Base-by-base conservation (phyloP, 129 eudicot species). In the Flaveria linearis region DNA sequence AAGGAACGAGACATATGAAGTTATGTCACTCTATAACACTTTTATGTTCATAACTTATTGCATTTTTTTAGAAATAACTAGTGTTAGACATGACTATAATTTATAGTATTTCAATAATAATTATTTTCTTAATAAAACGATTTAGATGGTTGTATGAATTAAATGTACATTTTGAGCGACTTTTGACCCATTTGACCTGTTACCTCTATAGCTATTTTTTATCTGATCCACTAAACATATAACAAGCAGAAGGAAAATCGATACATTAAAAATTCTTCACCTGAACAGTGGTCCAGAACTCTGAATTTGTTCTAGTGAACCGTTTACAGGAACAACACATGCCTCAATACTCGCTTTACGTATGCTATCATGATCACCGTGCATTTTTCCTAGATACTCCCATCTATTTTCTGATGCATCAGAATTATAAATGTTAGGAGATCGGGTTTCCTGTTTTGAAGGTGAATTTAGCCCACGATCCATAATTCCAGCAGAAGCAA, bases 241-340 rank as follows among this genome's bases (percentile, higher is more conserved):
- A 63, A 23, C 73, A 53, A 18, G 25, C 30, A 62, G 33, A 55
- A 39, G 11, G 25, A 33, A 61, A 60, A 25, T 25, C 0, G 39
- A 52, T 26, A 28, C 23, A 50, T 67, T 7, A 69, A 61, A 9
- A 64, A 5, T 16, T 69, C 18, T 69, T 76, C 83, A 89, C 96
- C 99, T 95, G 85, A 87, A 83, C 71, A 93, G 79, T 67, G 96
- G 86, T 42, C 85, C 91, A 33, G 79, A 87, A 74, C 92, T 89
- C 75, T 70, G 87, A 57, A 69, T 39, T 26, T 83, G 73, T 76
- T 81, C 91, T 51, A 80, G 51, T 41, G 69, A 76, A 5, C 57
- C 79, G 28, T 67, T 81, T 68, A 50, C 81, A 0, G 78, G 82
- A 73, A 53, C 55, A 50, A 71, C 73, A 68, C 46, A 78, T 14